Conservation (phyloP, 2,329 filamentous ascomycete genomes). For the Knufia petricola region DNA sequence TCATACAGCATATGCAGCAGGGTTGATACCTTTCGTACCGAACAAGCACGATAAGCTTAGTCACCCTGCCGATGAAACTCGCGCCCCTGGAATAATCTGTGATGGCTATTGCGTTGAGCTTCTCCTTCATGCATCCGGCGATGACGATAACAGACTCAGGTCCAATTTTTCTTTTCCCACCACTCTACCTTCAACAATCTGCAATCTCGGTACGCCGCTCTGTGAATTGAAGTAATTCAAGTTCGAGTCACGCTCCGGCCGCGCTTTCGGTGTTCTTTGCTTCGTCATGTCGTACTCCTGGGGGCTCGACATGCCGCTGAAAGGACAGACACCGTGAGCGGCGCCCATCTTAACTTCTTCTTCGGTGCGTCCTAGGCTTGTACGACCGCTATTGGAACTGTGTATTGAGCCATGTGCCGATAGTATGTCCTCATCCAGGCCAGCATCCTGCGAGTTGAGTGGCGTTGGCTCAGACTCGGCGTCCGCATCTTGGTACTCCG, state of each 20-base stretch:
- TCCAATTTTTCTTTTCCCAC: constrained; percentile 17
- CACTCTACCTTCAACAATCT: constrained; percentile 15
- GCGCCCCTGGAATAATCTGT: too few relatives aligned
- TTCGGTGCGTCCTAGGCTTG: constrained; percentile 4
- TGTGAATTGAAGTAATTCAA: constrained; percentile 2
- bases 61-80: too few relatives aligned
- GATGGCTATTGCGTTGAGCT: background rate
- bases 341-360: constrained; percentile 12
- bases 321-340: constrained; percentile 13
- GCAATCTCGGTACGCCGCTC: constrained; percentile 14
- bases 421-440: constrained; percentile 15
- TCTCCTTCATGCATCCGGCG: background rate
- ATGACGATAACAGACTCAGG: background rate
- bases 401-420: background rate
- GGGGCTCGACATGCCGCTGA: constrained; percentile 12
- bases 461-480: constrained; percentile 34
- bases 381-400: background rate
- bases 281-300: constrained; percentile 8
- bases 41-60: too few relatives aligned
- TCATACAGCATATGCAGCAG: too few relatives aligned
- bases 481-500: constrained; percentile 45
- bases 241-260: constrained; percentile 8
- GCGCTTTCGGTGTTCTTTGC: constrained; percentile 14
- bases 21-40: too few relatives aligned
- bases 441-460: constrained; percentile 54